Percentiles rank a stretch among this genome's conserved stretches.
Evolutionary conservation across 164 flowering plant genomes (phyloP).

Genomic region (Saururus chinensis): DNA sequence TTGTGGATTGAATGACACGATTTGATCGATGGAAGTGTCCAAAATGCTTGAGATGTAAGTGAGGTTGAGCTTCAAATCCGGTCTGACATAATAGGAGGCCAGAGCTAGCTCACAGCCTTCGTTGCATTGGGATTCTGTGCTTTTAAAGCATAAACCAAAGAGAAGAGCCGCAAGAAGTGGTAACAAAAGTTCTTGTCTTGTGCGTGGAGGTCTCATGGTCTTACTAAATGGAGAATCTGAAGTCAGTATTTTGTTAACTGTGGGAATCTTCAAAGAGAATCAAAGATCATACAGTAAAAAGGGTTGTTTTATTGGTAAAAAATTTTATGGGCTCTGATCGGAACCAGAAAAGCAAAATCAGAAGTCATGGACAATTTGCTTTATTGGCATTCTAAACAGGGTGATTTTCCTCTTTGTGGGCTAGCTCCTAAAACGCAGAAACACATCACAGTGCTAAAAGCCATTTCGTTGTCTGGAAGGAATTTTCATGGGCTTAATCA

Average conservation of each 20-base stretch:
- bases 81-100: conserved; percentile 13
- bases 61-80: conserved; percentile 9
- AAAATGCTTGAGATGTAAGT: conserved; percentile 13
- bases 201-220: neutral
- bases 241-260: too few species aligned
- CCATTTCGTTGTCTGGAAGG: too few species aligned
- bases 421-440: neutral
- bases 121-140: conserved; percentile 9
- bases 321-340: too few species aligned
- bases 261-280: too few species aligned
- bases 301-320: too few species aligned
- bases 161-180: neutral
- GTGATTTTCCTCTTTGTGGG: neutral
- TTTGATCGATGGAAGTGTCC: neutral
- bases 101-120: conserved; percentile 12
- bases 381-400: too few species aligned
- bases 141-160: neutral
- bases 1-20: conserved; percentile 19
- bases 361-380: too few species aligned
- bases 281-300: neutral
- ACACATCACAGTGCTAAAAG: neutral
- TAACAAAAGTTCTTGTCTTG: neutral
- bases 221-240: neutral
- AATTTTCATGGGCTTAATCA: neutral
- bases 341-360: neutral